Percentiles rank a stretch among this genome's conserved stretches.
phyloP scores from a whole-genome alignment of 1,284 basidiomycete genomes.

The Cutaneotrichosporon sp. region DNA sequence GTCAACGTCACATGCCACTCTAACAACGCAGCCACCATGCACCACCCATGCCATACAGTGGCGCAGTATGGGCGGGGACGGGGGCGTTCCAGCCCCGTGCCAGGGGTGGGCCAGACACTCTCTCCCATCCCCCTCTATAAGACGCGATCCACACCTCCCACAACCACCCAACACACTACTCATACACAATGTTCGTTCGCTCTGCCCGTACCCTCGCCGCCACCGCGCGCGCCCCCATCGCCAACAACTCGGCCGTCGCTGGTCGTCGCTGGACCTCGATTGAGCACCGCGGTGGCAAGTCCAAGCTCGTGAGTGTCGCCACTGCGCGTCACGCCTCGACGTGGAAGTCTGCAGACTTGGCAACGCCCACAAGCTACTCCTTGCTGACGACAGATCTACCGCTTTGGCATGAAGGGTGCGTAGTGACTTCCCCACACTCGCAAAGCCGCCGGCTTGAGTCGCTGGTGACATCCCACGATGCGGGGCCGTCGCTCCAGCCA shows the following conservation, averaged over 20 bases:
- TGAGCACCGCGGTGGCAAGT: constrained; percentile 40
- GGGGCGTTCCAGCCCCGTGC: not conserved
- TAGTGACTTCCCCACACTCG: not conserved
- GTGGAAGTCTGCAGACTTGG: not conserved
- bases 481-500: not conserved
- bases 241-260: constrained; percentile 22
- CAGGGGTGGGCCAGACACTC: not conserved
- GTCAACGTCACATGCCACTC: not conserved
- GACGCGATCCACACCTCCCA: not conserved
- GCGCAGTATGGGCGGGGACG: no score
- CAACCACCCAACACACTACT: not conserved
- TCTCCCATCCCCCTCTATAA: not conserved
- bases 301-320: constrained; percentile 46
- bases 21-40: not conserved
- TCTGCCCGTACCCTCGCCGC: constrained; percentile 13
- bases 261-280: constrained; percentile 37
- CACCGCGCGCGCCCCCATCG: not conserved
- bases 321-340: not conserved
- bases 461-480: not conserved
- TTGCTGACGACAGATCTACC: constrained; percentile 44
- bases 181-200: constrained; percentile 15
- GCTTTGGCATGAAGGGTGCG: constrained; percentile 47
- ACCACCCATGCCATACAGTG: no score
- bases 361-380: not conserved
- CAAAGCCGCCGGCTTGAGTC: not conserved